Evolutionary conservation across 169 alveolate genomes (phyloP).

Genomic region (Cryptosporidium tyzzeri): DNA sequence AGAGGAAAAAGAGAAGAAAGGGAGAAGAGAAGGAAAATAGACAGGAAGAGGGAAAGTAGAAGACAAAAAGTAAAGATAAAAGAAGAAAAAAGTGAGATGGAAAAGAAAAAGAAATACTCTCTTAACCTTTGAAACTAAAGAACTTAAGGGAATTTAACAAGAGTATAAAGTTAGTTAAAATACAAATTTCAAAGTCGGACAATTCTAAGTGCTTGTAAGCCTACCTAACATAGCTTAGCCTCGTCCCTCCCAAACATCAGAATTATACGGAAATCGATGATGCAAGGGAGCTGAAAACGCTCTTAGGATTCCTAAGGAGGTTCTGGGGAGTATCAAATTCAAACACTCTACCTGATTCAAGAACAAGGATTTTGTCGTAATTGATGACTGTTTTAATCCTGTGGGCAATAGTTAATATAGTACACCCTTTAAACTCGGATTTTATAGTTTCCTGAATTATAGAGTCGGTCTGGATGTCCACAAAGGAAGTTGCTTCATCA

Average conservation of each 20-base stretch:
- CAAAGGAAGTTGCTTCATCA: constrained; percentile 90
- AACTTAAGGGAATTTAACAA: no score
- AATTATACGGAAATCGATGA: neutral
- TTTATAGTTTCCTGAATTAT: constrained; percentile 82
- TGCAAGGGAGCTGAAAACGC: constrained; percentile 28
- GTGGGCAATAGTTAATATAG: constrained; percentile 90
- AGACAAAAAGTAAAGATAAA: no score
- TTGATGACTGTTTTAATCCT: constrained; percentile 87
- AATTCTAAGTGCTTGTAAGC: neutral
- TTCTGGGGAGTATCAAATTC: constrained; percentile 85
- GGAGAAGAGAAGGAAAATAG: no score
- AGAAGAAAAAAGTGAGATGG: no score
- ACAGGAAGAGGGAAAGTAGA: no score
- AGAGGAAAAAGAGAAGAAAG: no score
- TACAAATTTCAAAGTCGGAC: neutral
- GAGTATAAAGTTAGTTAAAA: no score
- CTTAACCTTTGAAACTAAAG: no score
- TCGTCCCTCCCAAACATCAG: neutral
- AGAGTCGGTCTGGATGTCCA: constrained; percentile 84
- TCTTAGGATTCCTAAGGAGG: constrained; percentile 78
- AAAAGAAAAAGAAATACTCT: no score
- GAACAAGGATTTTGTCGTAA: constrained; percentile 85
- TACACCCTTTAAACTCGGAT: constrained; percentile 82
- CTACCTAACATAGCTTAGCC: neutral
- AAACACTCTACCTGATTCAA: constrained; percentile 82